These are phyloP conservation scores for Alisma plantagoaquatica DNA, from an alignment of 106 monocot species.

Conservation along the genomic window DNA sequence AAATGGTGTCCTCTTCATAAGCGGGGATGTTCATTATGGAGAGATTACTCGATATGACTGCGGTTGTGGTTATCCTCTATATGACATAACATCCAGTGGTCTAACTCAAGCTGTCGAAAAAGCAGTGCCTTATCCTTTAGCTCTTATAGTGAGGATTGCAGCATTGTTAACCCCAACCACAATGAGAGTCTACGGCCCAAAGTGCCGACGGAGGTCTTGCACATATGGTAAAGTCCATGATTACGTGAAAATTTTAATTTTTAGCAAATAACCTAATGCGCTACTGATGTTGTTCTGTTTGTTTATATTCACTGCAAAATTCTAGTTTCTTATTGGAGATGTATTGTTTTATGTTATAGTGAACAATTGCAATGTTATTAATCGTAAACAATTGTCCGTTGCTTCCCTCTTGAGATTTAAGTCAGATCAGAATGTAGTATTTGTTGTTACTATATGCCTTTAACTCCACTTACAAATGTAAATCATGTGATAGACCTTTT, in stretches of 20 bases:
- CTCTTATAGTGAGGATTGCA: slow-evolving; percentile 31
- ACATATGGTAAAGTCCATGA: slow-evolving; percentile 55
- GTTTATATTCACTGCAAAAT: too few relatives aligned
- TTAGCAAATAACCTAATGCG: too few relatives aligned
- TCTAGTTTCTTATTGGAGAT: too few relatives aligned
- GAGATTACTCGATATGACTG: slow-evolving; percentile 80
- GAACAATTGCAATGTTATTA: too few relatives aligned
- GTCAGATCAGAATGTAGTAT: too few relatives aligned
- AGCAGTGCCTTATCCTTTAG: slow-evolving; percentile 21
- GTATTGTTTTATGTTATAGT: too few relatives aligned
- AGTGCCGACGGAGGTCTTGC: slow-evolving; percentile 59
- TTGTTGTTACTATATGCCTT: too few relatives aligned
- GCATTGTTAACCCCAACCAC: slow-evolving; percentile 56
- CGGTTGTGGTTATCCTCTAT: slow-evolving; percentile 50
- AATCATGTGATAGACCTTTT: too few relatives aligned
- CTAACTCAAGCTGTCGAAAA: slow-evolving; percentile 78
- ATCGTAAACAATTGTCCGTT: too few relatives aligned
- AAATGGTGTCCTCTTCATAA: slow-evolving; percentile 61
- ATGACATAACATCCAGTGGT: slow-evolving; percentile 90
- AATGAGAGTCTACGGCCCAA: slow-evolving; percentile 46
- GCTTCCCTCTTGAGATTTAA: too few relatives aligned
- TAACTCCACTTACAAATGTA: too few relatives aligned
- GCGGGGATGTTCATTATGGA: slow-evolving; percentile 87
- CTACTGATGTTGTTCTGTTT: neutral
- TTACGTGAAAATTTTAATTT: too few relatives aligned